phyloP scores from a whole-genome alignment of 1,284 basidiomycete genomes.

The Puccinia triticina region DNA sequence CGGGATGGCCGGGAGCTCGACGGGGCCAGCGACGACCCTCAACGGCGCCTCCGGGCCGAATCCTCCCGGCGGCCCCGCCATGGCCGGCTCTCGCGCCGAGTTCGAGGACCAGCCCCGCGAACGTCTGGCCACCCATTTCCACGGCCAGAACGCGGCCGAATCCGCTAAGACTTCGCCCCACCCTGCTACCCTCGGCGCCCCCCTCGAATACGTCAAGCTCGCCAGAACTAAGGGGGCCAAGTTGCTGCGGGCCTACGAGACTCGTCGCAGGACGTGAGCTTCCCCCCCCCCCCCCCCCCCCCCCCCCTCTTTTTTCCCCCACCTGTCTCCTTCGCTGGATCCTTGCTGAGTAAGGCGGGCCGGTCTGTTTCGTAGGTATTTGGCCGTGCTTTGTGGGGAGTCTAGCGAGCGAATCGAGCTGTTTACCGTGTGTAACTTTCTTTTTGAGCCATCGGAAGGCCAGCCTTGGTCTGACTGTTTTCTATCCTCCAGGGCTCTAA shows the following conservation, averaged over 20 bases:
- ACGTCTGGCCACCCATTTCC: slow-evolving; percentile 46
- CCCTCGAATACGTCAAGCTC: slow-evolving; percentile 79
- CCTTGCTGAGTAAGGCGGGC: too few species aligned
- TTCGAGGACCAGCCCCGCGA: slow-evolving; percentile 46
- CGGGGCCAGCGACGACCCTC: background rate
- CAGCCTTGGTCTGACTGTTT: slow-evolving; percentile 65
- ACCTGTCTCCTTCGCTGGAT: too few species aligned
- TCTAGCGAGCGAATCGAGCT: slow-evolving; percentile 86
- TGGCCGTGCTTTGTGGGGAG: slow-evolving; percentile 86
- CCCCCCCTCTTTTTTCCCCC: too few species aligned
- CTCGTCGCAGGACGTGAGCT: slow-evolving; percentile 75
- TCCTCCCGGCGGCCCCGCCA: background rate
- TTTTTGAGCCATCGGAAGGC: slow-evolving; percentile 70
- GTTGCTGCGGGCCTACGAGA: slow-evolving; percentile 79
- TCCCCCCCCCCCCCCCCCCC: too few species aligned
- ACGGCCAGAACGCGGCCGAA: slow-evolving; percentile 36
- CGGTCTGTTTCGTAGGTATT: too few species aligned
- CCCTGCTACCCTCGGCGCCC: slow-evolving; percentile 48
- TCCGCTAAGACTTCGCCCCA: slow-evolving; percentile 42
- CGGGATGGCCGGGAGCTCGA: background rate
- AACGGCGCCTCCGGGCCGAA: background rate
- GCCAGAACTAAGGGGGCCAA: slow-evolving; percentile 83
- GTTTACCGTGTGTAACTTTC: slow-evolving; percentile 67
- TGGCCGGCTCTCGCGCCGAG: background rate
- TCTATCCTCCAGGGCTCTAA: slow-evolving; percentile 55